Evolutionary conservation across 2,329 filamentous ascomycete species (phyloP), one percentile per base, ranked within the genome.

Genomic region (Colletotrichum cereale): DNA sequence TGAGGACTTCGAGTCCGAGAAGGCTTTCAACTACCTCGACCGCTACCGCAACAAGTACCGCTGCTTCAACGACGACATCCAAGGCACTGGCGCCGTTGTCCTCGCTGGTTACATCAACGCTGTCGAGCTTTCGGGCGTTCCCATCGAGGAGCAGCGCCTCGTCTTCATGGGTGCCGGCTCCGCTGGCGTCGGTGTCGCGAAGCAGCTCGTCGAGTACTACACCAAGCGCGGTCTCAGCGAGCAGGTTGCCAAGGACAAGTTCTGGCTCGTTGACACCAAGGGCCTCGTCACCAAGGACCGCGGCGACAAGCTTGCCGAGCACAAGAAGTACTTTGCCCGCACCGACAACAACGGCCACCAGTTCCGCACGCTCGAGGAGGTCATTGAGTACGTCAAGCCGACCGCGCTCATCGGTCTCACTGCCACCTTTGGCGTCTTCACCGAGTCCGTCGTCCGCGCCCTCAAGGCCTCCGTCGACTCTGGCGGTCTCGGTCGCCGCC

Each of bases 61-160:
- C 82, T 97, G 94, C 88, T 99, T 99, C 90, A 98, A 98, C 82
- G 96, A 98, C 79, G 96, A 99, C 80, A 96, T 99, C 79, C 96
- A 98, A 86, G 96, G 96, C 75, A 98, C 96, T 76, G 96, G 96
- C 77, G 95, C 96, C 74, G 96, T 99, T 78, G 95, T 98, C 73
- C 89, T 98, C 66, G 96, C 89, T 74, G 96, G 85, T 47, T 91
- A 91, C 77, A 91, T 91, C 72, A 88, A 89, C 67, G 90, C 89
- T 50, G 94, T 97, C 72, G 96, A 96, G 84, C 90, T 94, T 73
- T 97, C 95, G 18, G 93, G 92, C 62, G 90, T 97, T 21, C 93
- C 94, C 36, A 85, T 95, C 62, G 93, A 94, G 83, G 94, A 98
- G 78, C 96, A 99, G 83, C 93, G 93, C 66, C 93, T 97, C 47